Percentiles rank a stretch among this genome's conserved stretches.
These are phyloP conservation scores for Scedosporium dehoogii DNA, from an alignment of 2,329 filamentous ascomycete genomes.

Conservation along the genomic window DNA sequence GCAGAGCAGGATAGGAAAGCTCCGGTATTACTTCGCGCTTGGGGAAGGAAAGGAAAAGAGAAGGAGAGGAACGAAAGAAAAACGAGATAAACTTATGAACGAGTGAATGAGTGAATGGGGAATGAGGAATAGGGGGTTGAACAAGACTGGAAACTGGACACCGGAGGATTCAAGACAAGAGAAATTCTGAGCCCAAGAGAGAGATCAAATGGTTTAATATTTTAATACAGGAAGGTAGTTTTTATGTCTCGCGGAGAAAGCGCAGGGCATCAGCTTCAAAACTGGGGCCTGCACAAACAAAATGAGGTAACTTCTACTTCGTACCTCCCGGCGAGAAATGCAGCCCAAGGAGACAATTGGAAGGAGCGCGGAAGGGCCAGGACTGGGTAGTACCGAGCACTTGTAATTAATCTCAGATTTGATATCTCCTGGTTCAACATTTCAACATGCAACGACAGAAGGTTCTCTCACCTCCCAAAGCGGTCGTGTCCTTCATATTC, in stretches of 20 bases:
- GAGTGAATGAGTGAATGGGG: neutral
- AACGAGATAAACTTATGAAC: neutral
- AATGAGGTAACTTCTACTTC: neutral
- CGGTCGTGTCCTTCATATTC: too few species aligned
- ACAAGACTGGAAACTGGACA: neutral
- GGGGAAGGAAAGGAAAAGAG: neutral
- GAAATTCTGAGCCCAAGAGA: neutral
- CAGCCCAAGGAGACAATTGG: neutral
- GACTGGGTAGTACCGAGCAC: neutral
- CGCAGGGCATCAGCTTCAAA: neutral
- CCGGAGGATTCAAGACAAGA: neutral
- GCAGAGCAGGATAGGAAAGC: neutral
- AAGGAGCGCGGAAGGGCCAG: neutral
- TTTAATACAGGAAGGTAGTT: neutral
- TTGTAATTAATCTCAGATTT: neutral
- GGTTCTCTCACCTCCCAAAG: too few species aligned
- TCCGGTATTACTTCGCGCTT: too few species aligned
- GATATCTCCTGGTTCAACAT: neutral
- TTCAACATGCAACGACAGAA: too few species aligned
- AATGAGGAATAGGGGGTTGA: neutral
- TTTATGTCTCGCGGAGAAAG: neutral
- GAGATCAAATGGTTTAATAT: neutral
- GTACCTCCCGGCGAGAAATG: neutral
- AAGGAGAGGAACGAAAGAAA: neutral
- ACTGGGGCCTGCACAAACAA: neutral